Evolutionary conservation across 768 basidiomycete genomes (phyloP).

Genomic region (Tulasnella sp.): DNA sequence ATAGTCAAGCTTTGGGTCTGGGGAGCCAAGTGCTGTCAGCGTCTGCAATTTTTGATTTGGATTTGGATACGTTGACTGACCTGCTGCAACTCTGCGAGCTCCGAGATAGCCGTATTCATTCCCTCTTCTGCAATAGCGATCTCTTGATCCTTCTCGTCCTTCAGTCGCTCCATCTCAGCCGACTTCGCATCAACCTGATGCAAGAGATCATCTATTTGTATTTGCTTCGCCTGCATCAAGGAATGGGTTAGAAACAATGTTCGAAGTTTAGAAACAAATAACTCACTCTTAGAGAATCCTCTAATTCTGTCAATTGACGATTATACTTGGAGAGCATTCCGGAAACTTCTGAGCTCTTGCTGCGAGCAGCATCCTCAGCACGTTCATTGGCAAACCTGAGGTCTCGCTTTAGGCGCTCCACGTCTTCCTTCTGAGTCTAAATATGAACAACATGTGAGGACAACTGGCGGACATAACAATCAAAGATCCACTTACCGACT

Average conservation of each 20-base stretch:
- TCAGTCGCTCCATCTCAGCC: slow-evolving; percentile 62
- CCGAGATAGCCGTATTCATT: slow-evolving; percentile 82
- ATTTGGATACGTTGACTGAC: slow-evolving; percentile 37
- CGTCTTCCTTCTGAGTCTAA: slow-evolving; percentile 81
- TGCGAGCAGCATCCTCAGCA: slow-evolving; percentile 84
- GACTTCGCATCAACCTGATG: slow-evolving; percentile 60
- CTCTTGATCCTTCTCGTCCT: slow-evolving; percentile 96
- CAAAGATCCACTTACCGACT: slow-evolving; percentile 36
- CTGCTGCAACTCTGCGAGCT: slow-evolving; percentile 75
- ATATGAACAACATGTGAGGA: background rate
- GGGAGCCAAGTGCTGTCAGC: background rate
- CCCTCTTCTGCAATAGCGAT: slow-evolving; percentile 90
- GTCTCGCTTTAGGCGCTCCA: slow-evolving; percentile 84
- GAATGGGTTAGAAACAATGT: background rate
- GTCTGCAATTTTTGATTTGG: background rate
- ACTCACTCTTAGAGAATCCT: slow-evolving; percentile 80
- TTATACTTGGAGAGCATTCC: slow-evolving; percentile 84
- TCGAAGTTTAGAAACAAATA: background rate
- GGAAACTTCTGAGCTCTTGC: slow-evolving; percentile 89
- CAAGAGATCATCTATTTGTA: slow-evolving; percentile 89
- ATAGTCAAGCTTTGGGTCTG: slow-evolving; percentile 73
- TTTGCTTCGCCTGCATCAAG: slow-evolving; percentile 70
- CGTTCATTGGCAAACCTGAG: slow-evolving; percentile 92
- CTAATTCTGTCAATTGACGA: slow-evolving; percentile 88
- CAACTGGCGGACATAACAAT: background rate